These are phyloP conservation scores for Solanum appendiculatum DNA, from an alignment of 257 asterid species.

Conservation along the genomic window DNA sequence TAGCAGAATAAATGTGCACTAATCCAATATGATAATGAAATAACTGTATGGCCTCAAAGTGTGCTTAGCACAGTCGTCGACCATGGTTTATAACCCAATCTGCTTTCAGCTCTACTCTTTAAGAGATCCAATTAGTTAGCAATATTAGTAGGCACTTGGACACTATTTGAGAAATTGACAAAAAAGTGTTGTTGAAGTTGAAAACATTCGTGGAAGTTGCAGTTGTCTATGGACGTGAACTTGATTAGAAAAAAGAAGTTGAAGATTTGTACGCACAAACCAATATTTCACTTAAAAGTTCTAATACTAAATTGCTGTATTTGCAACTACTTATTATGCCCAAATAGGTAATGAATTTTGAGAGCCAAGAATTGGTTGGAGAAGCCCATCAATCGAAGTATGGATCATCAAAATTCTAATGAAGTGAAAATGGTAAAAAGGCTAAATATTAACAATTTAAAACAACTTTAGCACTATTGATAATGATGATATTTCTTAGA, in stretches of 20 bases:
- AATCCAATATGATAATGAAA: not conserved
- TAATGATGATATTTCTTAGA: not conserved
- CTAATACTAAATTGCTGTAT: not conserved
- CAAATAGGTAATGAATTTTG: not conserved
- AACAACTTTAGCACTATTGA: not conserved
- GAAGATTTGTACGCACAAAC: not conserved
- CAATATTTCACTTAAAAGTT: not conserved
- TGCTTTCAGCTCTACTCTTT: not conserved
- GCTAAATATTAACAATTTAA: not conserved
- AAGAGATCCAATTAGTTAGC: not conserved
- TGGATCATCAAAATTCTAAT: not conserved
- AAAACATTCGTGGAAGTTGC: not conserved
- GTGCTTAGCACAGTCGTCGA: not conserved
- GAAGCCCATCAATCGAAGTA: not conserved
- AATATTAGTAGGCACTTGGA: not conserved
- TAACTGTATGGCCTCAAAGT: not conserved
- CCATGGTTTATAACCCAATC: not conserved
- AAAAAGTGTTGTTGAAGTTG: not conserved
- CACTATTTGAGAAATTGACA: not conserved
- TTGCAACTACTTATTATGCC: not conserved
- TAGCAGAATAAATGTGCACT: not conserved
- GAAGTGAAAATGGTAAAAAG: not conserved
- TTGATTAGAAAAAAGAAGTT: not conserved
- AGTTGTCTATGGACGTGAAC: not conserved
- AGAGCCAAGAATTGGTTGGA: not conserved